phyloP scores from a whole-genome alignment of 2,329 filamentous ascomycete genomes.

The Xylaria sp. region DNA sequence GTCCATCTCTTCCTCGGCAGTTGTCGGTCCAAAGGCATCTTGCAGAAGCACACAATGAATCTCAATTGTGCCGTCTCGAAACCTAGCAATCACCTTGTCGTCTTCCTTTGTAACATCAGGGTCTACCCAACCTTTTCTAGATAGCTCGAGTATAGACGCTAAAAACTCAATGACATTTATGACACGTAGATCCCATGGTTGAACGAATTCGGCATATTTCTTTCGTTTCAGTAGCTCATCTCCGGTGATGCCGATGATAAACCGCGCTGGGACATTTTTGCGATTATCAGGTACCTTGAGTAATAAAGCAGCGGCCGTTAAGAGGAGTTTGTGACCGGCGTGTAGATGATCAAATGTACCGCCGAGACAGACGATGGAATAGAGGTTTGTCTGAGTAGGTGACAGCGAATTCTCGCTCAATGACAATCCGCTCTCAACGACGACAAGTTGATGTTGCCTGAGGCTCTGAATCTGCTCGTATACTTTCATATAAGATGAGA shows the following conservation, averaged over 20 bases:
- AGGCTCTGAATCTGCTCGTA: constrained; percentile 54
- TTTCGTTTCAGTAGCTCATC: constrained; percentile 88
- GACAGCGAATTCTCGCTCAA: constrained; percentile 44
- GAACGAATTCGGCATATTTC: constrained; percentile 80
- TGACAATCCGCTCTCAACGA: constrained; percentile 59
- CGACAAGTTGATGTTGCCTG: constrained; percentile 56
- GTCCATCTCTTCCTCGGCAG: constrained; percentile 78
- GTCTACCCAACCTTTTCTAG: constrained; percentile 51
- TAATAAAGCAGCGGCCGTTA: constrained; percentile 83
- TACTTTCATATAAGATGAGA: constrained; percentile 54
- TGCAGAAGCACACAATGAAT: constrained; percentile 85
- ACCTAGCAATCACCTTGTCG: constrained; percentile 58
- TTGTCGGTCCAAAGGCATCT: constrained; percentile 89
- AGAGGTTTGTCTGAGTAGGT: constrained; percentile 41
- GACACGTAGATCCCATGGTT: constrained; percentile 80
- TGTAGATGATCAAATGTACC: constrained; percentile 98
- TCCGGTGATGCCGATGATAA: constrained; percentile 87
- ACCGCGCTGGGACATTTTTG: constrained; percentile 53
- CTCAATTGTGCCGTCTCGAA: constrained; percentile 64
- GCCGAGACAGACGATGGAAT: constrained; percentile 77
- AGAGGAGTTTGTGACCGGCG: constrained; percentile 91
- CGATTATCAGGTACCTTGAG: constrained; percentile 57
- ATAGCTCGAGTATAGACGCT: constrained; percentile 60
- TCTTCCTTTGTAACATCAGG: constrained; percentile 45
- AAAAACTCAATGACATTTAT: constrained; percentile 75